Conservation (phyloP, 345 rosid species). For the Sisymbrium altissimum region DNA sequence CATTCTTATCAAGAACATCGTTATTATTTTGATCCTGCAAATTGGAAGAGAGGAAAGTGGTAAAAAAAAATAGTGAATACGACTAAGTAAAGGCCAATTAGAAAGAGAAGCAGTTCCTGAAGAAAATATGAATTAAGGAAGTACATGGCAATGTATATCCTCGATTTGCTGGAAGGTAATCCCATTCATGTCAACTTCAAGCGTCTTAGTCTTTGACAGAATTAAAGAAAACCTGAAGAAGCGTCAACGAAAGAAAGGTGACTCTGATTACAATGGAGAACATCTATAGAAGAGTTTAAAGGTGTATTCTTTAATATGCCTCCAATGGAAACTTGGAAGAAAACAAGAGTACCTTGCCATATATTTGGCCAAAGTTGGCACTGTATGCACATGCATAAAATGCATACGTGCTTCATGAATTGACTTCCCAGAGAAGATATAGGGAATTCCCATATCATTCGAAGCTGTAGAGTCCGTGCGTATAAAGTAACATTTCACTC, state of each 20-base stretch:
- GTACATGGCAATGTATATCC: constrained; percentile 59
- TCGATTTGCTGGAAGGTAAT: constrained; percentile 16
- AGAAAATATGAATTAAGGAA: neutral
- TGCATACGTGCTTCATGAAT: constrained; percentile 64
- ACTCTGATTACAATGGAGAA: neutral
- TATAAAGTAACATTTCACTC: constrained; percentile 65
- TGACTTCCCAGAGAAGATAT: constrained; percentile 46
- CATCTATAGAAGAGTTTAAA: neutral
- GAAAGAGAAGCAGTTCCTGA: neutral
- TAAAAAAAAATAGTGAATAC: neutral
- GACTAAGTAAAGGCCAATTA: neutral
- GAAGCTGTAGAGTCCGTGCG: constrained; percentile 47
- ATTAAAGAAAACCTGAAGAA: constrained; percentile 58
- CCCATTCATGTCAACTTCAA: constrained; percentile 42
- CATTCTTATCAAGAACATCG: constrained; percentile 34
- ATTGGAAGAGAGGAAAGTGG: neutral
- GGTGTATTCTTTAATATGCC: neutral
- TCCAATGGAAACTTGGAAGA: neutral
- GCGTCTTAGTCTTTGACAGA: constrained; percentile 56
- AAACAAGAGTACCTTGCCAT: constrained; percentile 54
- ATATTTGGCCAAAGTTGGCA: constrained; percentile 50
- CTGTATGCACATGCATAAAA: constrained; percentile 65
- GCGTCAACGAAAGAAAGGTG: constrained; percentile 13
- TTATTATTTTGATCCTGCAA: constrained; percentile 49
- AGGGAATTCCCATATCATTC: constrained; percentile 27